Base-by-base conservation (phyloP, 2,329 filamentous ascomycete species). In the Cladosporium sp. region DNA sequence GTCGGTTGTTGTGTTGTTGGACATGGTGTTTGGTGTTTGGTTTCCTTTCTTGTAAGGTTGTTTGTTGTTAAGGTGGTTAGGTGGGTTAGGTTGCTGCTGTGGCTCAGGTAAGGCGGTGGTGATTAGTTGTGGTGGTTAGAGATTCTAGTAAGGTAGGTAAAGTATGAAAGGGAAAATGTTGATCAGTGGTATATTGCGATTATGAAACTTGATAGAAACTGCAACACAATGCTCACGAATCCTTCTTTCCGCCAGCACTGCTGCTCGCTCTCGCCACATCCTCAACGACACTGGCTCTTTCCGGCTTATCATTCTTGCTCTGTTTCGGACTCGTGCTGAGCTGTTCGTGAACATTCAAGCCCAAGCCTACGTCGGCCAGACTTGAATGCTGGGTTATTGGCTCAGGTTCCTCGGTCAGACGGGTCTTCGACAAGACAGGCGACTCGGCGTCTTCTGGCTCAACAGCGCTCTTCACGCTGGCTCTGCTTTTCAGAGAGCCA, bases 291-390 rank as follows among this genome's bases (percentile, higher is more conserved):
- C 43, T 46, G 13, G 30, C n/a, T 25, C 43, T 46, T 20, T 22
- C 43, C 8, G 25, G 15, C n/a, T 35, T 20, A 4, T 38, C 11
- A 27, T 16, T 32, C 11, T 49, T 42, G 13, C 22, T 5, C 46
- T 42, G 33, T 16, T 29, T 48, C 20, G 30, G 33, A 19, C 25
- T 32, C 4, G n/a, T 25, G 6, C 19, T 19, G 5, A 53, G n/a
- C 19, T 57, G 57, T 38, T 59, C 58, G 18, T 70, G 67, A 4
- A 69, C 43, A 9, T 62, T 65, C 45, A 61, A 67, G 39, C 66
- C 53, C 50, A 67, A 45, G 9, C 65, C 65, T 8, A 64, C 38
- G 8, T 57, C 57, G 3, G 55, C 53, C 20, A 55, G 49, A 53
- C 52, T 57, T 4, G 57, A 52, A 5, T 53, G 55, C 51, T 51